phyloP scores from a whole-genome alignment of 208 protist species.

The Leishmania guyanensis region DNA sequence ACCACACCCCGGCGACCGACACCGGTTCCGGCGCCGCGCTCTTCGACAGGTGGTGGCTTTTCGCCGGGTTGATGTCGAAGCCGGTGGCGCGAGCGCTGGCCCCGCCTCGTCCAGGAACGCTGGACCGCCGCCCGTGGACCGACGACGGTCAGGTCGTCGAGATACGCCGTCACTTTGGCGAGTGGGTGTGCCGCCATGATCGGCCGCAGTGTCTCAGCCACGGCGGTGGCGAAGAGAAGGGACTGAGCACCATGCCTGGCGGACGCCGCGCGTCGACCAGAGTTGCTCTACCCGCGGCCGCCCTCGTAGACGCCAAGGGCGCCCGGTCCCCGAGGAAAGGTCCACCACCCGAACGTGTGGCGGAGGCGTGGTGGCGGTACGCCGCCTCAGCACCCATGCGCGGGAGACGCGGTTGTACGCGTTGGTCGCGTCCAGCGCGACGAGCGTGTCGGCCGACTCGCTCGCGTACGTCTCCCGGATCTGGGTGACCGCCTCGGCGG shows the following conservation, averaged over 20 bases:
- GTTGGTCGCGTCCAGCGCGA: conserved; percentile 35
- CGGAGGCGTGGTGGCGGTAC: conserved; percentile 7
- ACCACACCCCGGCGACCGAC: not conserved
- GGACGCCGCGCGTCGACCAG: conserved; percentile 31
- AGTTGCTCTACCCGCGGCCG: conserved; percentile 7
- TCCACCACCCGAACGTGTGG: conserved; percentile 14
- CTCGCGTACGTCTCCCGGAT: too few relatives aligned
- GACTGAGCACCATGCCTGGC: conserved; percentile 40
- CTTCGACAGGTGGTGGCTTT: conserved; percentile 19
- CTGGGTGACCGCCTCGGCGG: too few relatives aligned
- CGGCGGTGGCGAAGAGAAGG: conserved; percentile 37
- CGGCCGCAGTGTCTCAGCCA: conserved; percentile 12
- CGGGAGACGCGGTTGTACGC: conserved; percentile 36
- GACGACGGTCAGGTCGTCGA: conserved; percentile 38
- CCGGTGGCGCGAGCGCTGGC: conserved; percentile 16
- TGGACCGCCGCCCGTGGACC: conserved; percentile 10
- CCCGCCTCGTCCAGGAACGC: conserved; percentile 15
- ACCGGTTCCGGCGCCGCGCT: not conserved
- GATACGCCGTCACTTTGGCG: conserved; percentile 28
- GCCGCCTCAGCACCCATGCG: conserved; percentile 3
- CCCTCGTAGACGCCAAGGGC: conserved; percentile 29
- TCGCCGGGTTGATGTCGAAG: conserved; percentile 34
- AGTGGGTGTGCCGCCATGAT: conserved; percentile 3
- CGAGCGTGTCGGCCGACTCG: too few relatives aligned
- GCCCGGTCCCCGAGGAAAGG: conserved; percentile 25